Percentiles rank a stretch among this genome's conserved stretches.
These are phyloP conservation scores for Venturiaceae sp. DNA, from an alignment of 2,329 filamentous ascomycete genomes.

Conservation along the genomic window DNA sequence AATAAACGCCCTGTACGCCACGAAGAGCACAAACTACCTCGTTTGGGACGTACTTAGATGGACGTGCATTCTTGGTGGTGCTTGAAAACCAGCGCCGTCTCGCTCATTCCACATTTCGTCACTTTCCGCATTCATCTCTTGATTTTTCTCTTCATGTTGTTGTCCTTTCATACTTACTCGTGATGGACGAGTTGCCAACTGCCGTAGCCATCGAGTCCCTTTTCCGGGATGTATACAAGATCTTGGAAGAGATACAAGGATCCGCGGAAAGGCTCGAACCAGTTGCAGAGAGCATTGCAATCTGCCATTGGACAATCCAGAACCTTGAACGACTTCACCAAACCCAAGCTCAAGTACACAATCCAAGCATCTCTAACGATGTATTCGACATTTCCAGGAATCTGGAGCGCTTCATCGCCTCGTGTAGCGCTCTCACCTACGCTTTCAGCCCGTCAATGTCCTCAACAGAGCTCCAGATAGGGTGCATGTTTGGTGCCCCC, in stretches of 20 bases:
- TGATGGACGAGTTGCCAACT: not conserved
- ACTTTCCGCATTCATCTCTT: not conserved
- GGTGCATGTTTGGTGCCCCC: not conserved
- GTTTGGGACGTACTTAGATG: not conserved
- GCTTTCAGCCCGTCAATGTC: not conserved
- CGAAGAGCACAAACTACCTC: not conserved
- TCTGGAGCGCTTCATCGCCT: slow-evolving; percentile 6
- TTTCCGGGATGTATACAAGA: slow-evolving; percentile 1
- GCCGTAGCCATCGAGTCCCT: slow-evolving; percentile 3
- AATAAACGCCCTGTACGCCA: not conserved
- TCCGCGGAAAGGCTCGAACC: not conserved
- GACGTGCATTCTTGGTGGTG: not conserved
- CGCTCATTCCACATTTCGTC: not conserved
- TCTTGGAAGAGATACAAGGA: slow-evolving; percentile 2
- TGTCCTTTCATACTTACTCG: not conserved
- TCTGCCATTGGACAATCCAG: slow-evolving; percentile 4
- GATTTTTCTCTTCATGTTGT: not conserved
- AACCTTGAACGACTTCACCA: slow-evolving; percentile 6
- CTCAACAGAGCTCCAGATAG: not conserved
- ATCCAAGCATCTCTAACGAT: not conserved
- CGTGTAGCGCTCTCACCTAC: slow-evolving; percentile 3
- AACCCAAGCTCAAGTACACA: not conserved
- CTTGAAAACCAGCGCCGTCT: not conserved
- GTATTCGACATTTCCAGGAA: not conserved
- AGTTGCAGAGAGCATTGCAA: not conserved